Conservation (phyloP, 495 filamentous ascomycete species). For the Podospora pseudocomata region DNA sequence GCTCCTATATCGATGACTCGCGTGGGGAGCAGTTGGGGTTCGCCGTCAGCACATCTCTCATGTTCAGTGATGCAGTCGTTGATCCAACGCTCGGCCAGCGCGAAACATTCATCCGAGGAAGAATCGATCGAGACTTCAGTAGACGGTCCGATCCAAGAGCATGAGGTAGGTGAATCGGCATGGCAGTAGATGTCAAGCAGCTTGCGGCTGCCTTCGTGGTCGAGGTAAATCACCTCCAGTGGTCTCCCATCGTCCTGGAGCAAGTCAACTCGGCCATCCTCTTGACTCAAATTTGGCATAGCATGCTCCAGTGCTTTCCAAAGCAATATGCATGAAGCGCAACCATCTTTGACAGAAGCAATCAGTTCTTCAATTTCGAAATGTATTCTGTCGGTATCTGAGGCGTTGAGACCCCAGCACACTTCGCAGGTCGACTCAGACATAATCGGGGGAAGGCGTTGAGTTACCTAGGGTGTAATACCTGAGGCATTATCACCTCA, state of each 20-base stretch:
- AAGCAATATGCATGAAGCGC: background rate
- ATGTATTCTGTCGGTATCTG: background rate
- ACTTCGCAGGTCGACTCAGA: background rate
- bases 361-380: background rate
- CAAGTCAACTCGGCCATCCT: too few relatives aligned
- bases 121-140: background rate
- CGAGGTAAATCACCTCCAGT: background rate
- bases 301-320: background rate
- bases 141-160: background rate
- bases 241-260: too few relatives aligned
- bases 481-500: too few relatives aligned
- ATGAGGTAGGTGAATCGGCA: background rate
- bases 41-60: too few relatives aligned
- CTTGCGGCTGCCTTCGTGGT: background rate
- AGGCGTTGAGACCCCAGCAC: background rate
- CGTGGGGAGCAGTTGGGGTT: too few relatives aligned
- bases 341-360: background rate
- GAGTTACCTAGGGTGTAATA: too few relatives aligned
- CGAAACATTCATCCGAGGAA: background rate
- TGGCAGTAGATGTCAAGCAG: background rate
- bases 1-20: too few relatives aligned
- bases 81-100: too few relatives aligned
- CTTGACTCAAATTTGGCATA: background rate
- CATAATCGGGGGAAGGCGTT: background rate
- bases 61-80: too few relatives aligned